Evolutionary conservation across 2,329 filamentous ascomycete species (phyloP).

Genomic region (Alternaria consortialis): DNA sequence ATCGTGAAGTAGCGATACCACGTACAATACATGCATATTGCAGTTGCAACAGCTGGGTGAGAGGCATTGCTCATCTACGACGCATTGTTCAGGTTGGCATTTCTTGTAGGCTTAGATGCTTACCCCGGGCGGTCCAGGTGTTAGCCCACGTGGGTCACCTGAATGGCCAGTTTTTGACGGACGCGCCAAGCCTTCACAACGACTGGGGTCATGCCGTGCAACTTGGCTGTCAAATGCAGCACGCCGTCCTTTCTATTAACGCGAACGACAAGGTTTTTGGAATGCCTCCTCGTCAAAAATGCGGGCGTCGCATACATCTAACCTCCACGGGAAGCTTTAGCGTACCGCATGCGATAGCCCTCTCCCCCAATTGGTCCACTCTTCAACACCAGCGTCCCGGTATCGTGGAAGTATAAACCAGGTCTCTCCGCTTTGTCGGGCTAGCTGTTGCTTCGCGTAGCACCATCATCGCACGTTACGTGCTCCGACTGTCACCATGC

Average conservation of each 20-base stretch:
- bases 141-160: conserved; percentile 20
- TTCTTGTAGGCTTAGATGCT: conserved; percentile 10
- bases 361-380: conserved; percentile 27
- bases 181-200: conserved; percentile 25
- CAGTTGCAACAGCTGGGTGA: not conserved
- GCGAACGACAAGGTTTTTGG: conserved; percentile 25
- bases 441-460: conserved; percentile 25
- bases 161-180: conserved; percentile 29
- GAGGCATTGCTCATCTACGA: conserved; percentile 2
- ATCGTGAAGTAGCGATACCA: not conserved
- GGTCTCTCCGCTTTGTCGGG: conserved; percentile 30
- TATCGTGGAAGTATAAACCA: conserved; percentile 33
- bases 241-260: conserved; percentile 27
- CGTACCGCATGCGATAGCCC: conserved; percentile 29
- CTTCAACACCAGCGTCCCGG: conserved; percentile 21
- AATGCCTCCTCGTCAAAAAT: conserved; percentile 35
- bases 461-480: conserved; percentile 24
- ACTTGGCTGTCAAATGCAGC: conserved; percentile 31
- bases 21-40: not conserved
- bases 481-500: conserved; percentile 24
- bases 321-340: conserved; percentile 26
- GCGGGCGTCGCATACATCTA: conserved; percentile 29
- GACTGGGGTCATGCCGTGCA: conserved; percentile 28
- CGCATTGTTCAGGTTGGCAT: conserved; percentile 13
- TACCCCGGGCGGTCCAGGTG: conserved; percentile 21